A percentile compares a stretch with the other conserved stretches of the same genome.
phyloP scores from a whole-genome alignment of 257 asterid genomes.

The Fraxinus americana region DNA sequence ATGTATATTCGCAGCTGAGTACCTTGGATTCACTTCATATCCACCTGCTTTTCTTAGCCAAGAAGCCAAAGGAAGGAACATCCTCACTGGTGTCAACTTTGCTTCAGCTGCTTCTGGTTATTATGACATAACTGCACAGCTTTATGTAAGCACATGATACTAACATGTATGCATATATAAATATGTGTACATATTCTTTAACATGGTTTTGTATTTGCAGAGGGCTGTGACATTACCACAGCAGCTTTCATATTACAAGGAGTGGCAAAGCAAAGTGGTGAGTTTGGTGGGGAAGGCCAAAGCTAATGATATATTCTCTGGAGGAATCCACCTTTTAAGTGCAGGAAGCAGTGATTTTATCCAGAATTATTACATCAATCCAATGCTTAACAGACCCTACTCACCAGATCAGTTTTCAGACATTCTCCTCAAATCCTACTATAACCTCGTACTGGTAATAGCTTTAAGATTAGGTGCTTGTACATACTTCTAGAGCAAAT shows the following conservation, averaged over 20 bases:
- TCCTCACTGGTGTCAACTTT: slow-evolving; percentile 71
- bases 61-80: slow-evolving; percentile 56
- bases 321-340: slow-evolving; percentile 69
- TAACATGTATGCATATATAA: background rate
- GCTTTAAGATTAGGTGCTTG: background rate
- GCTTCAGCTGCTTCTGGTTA: slow-evolving; percentile 96
- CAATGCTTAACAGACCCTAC: slow-evolving; percentile 49
- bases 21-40: slow-evolving; percentile 72
- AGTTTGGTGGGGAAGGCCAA: slow-evolving; percentile 52
- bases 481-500: background rate
- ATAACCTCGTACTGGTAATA: slow-evolving; percentile 55
- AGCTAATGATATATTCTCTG: slow-evolving; percentile 59
- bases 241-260: slow-evolving; percentile 58
- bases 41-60: slow-evolving; percentile 80
- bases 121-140: slow-evolving; percentile 62
- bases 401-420: slow-evolving; percentile 62
- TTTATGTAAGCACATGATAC: slow-evolving; percentile 49
- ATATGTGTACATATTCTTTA: background rate
- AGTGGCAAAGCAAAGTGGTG: slow-evolving; percentile 73
- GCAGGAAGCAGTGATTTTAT: slow-evolving; percentile 90
- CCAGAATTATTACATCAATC: slow-evolving; percentile 73
- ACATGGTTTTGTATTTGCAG: slow-evolving; percentile 44
- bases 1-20: slow-evolving; percentile 60
- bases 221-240: slow-evolving; percentile 57
- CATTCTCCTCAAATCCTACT: slow-evolving; percentile 62